Evolutionary conservation across 768 basidiomycete genomes (phyloP).

Genomic region (Crucibulum laeve): DNA sequence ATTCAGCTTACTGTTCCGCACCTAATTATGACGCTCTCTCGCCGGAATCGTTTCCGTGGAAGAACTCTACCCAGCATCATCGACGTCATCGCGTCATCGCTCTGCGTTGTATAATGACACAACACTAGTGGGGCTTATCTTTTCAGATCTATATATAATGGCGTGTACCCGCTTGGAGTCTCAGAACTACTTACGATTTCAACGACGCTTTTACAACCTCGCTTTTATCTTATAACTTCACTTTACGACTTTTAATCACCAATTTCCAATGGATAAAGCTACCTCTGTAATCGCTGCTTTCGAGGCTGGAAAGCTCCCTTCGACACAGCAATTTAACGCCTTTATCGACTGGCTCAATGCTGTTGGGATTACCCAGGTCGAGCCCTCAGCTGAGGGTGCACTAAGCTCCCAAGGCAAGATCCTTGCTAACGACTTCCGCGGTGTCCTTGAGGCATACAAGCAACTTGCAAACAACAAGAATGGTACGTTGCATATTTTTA

Average conservation of each 20-base stretch:
- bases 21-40: no score
- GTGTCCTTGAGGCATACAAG: constrained; percentile 57
- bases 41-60: no score
- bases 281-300: constrained; percentile 63
- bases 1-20: no score
- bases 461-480: constrained; percentile 53
- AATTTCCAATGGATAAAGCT: constrained; percentile 52
- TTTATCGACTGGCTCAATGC: constrained; percentile 54
- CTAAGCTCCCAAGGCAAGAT: constrained; percentile 54
- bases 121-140: no score
- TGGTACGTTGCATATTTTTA: constrained; percentile 24
- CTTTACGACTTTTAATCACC: background rate
- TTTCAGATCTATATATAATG: no score
- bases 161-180: no score
- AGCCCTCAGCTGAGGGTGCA: constrained; percentile 31
- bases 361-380: constrained; percentile 41
- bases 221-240: background rate
- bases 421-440: constrained; percentile 44
- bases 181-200: no score
- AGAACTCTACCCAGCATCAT: no score
- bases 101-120: no score
- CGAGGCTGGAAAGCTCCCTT: constrained; percentile 68
- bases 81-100: no score
- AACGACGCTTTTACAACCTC: background rate
- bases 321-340: constrained; percentile 48